Conservation (phyloP, 2,329 filamentous ascomycete species). For the Hymenoscyphus scutula region DNA sequence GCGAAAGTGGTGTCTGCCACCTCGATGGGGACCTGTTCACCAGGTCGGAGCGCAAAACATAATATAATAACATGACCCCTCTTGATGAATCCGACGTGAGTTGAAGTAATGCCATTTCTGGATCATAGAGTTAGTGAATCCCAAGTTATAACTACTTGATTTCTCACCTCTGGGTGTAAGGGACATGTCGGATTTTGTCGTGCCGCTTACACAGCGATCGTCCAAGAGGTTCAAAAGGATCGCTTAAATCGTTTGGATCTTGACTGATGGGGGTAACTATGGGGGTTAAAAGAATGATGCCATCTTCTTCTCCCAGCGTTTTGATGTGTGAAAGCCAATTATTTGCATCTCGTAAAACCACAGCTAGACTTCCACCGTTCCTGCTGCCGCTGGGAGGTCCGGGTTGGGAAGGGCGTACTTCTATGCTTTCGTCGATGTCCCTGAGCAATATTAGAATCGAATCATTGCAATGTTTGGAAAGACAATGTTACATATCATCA, state of each 20-base stretch:
- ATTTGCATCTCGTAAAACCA: conserved; percentile 34
- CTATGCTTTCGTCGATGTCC: conserved; percentile 18
- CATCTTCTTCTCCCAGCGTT: conserved; percentile 47
- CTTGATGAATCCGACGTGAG: conserved; percentile 36
- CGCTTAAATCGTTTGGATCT: conserved; percentile 45
- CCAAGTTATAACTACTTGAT: neutral
- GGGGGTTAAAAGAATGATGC: conserved; percentile 62
- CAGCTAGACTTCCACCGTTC: conserved; percentile 16
- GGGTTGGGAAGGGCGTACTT: neutral
- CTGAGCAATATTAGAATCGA: conserved; percentile 14
- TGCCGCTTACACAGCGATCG: conserved; percentile 59
- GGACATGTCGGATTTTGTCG: conserved; percentile 64
- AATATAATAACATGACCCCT: conserved; percentile 45
- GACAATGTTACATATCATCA: conserved; percentile 23
- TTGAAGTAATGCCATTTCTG: conserved; percentile 49
- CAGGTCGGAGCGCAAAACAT: conserved; percentile 40
- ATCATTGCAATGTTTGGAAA: neutral
- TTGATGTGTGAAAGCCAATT: conserved; percentile 48
- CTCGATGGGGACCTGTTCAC: conserved; percentile 51
- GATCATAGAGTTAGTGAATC: conserved; percentile 9
- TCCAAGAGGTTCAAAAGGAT: conserved; percentile 73
- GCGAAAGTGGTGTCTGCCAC: conserved; percentile 43
- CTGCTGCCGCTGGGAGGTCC: neutral
- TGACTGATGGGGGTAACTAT: conserved; percentile 48
- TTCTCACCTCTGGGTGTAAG: conserved; percentile 56